Evolutionary conservation across 139 green algal species (phyloP), one percentile per base, ranked within the genome.

Genomic region (Volvox africanus): DNA sequence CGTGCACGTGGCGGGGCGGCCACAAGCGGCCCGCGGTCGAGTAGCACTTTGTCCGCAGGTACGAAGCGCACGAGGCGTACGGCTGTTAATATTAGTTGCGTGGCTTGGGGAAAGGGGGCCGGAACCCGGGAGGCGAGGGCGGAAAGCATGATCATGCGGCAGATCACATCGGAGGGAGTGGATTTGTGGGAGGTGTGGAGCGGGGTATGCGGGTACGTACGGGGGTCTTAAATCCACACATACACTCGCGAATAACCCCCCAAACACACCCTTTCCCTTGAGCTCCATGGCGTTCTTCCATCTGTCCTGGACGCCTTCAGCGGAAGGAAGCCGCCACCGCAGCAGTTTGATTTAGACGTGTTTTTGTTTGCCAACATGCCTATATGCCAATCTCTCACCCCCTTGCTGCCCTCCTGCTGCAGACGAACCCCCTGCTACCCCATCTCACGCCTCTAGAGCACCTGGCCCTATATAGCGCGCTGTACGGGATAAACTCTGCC

Each of bases 11-110:
- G 83, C 61, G 14, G 83, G 83, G 24, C 22, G 83, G 83, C 65
- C 67, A 0, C 35, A 80, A 2, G 83, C 83, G 67, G 83, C 83
- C 9, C 24, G 67, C 0, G 28, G 83, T 22, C 22, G 83, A 21
- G 83, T 88, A 68, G 83, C 83, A 18, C n/a, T 88, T 37, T 88
- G 83, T 68, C 83, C 83, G 12, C 83, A 88, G 83, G 83, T 88
- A 44, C 0, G 83, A 19, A 22, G 12, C 18, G n/a, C 5, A 55
- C 37, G 44, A 55, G 44, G 44, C 44, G 44, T 55, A 55, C 9
- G 44, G 44, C 44, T 14, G 44, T 9, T 55, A 14, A 55, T 55
- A 9, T n/a, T n/a, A n/a, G n/a, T n/a, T 55, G 44, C 44, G 76
- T 20, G 71, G 76, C 1, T 1, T 33, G 71, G 21, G 18, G 71